Conservation (phyloP, 2,329 filamentous ascomycete species). For the Colletotrichum sp. region DNA sequence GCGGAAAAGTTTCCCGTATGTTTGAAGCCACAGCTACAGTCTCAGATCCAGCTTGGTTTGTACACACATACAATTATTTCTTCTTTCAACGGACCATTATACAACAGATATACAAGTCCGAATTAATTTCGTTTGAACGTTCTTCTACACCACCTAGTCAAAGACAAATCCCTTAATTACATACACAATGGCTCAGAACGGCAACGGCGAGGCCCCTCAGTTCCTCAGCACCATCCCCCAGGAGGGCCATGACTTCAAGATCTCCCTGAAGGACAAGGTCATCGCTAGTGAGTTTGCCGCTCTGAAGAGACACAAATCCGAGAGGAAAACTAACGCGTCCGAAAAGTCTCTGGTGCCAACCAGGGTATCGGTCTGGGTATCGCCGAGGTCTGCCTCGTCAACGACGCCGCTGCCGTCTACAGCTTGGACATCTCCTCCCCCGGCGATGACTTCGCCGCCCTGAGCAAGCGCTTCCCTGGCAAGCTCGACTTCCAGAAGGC, state of each 20-base stretch:
- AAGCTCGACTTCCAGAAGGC: conserved; percentile 48
- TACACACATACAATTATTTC: not conserved
- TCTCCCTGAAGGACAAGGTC: conserved; percentile 40
- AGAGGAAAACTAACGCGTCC: not conserved
- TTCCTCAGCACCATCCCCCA: conserved; percentile 36
- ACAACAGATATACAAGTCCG: not conserved
- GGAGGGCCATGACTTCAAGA: conserved; percentile 37
- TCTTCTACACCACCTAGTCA: not conserved
- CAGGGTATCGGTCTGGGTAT: conserved; percentile 41
- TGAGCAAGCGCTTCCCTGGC: conserved; percentile 45
- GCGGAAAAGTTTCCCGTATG: not conserved
- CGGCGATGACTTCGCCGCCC: conserved; percentile 34
- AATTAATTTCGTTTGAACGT: not conserved
- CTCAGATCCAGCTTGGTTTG: not conserved
- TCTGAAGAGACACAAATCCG: not conserved
- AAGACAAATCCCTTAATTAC: not conserved
- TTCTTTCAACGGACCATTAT: not conserved
- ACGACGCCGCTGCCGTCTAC: conserved; percentile 43
- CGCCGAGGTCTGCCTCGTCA: conserved; percentile 50
- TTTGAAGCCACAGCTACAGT: not conserved
- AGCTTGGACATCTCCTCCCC: conserved; percentile 44
- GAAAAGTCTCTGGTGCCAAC: conserved; percentile 42
- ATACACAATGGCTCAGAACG: conserved; percentile 4
- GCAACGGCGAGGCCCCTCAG: not conserved
- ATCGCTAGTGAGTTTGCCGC: conserved; percentile 38